Base-by-base conservation (phyloP, 306 rosid species). In the Cyclanthera cordifolia region DNA sequence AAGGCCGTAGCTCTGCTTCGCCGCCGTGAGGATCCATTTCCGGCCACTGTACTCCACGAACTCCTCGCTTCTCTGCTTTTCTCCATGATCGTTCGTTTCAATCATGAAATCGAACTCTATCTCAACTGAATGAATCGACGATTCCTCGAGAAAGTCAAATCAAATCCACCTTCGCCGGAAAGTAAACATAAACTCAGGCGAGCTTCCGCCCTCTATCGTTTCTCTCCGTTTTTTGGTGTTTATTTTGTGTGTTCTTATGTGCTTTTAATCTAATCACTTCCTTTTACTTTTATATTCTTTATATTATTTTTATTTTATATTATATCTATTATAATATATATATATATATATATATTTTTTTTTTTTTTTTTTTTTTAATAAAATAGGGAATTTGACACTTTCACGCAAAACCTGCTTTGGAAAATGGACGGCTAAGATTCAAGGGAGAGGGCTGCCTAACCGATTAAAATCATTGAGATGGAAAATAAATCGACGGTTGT, bases 11-110 rank as follows among this genome's bases (percentile, higher is more conserved):
- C 74, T 63, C 82, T 74, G 25, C 71, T 75, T 52, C 78, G 76
- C 52, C 80, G 81, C 55, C 45, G 71, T 8, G 73, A 77, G 28
- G 76, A 66, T 53, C 81, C 77, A 61, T 73, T 74, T 32, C 77
- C 60, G 37, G 82, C 79, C n/a, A 82, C 57, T 66, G 52, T 64
- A 23, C 76, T 67, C 16, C 83, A 64, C 69, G 85, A 73, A 69
- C 79, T 80, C 75, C 77, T 82, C 12, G 86, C 77, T 67, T 84
- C 89, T 85, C 89, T 81, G 51, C 15, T 75, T 80, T 81, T 84
- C 27, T 88, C 85, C 86, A 85, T 85, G 73, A 59, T 60, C 77
- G 69, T 65, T 14, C 43, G 52, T 47, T 52, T 75, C 61, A 73
- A 74, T 84, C 89, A 75, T 77, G 75, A 77, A 75, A 73, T 57